Base-by-base conservation (phyloP, 2,329 filamentous ascomycete species). In the Alternaria arborescens region DNA sequence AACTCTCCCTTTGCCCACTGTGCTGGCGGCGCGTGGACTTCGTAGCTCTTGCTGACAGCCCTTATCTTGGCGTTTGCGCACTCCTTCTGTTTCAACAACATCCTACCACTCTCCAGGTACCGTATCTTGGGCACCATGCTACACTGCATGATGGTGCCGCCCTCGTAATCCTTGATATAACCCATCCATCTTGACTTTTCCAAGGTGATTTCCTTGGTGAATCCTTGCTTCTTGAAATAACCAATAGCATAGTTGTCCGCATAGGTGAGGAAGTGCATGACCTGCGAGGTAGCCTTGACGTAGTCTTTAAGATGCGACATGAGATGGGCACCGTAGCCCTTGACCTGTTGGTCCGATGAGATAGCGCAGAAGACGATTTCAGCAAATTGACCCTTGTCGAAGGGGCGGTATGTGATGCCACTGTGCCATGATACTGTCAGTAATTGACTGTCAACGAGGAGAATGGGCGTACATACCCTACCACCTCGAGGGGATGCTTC, bases 331-430 rank as follows among this genome's bases (percentile, higher is more conserved):
- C 95, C 95, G 76, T 99, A 99, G 34, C 95, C 95, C 80, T 98
- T 99, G 70, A 99, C 95, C 80, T 99, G 95, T 79, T 99, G 95
- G 75, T 98, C 95, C 0, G 93, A 97, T 55, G 92, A 96, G 71
- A 99, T 97, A 69, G 95, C 95, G 78, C 94, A 99, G 77, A 99
- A 99, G 59, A 99, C 95, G 71, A 99, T 99, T 81, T 99, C 95
- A 66, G 95, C 95, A 75, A 99, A 99, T 71, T 91, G 88, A 55
- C 94, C 91, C 56, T 90, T 90, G 74, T 94, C 93, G 81, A 99
- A 99, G 0, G 94, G 94, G 14, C 94, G 89, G 80, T 97, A 99
- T 22, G 95, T 97, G 75, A 99, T 98, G 61, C 95, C 95, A 64
- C 94, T 94, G 43, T 52, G 44, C 5, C 10, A 28, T 40, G 24